These are phyloP conservation scores for Phytophthora ramorum DNA, from an alignment of 352 stramenopile genomes.

Conservation along the genomic window DNA sequence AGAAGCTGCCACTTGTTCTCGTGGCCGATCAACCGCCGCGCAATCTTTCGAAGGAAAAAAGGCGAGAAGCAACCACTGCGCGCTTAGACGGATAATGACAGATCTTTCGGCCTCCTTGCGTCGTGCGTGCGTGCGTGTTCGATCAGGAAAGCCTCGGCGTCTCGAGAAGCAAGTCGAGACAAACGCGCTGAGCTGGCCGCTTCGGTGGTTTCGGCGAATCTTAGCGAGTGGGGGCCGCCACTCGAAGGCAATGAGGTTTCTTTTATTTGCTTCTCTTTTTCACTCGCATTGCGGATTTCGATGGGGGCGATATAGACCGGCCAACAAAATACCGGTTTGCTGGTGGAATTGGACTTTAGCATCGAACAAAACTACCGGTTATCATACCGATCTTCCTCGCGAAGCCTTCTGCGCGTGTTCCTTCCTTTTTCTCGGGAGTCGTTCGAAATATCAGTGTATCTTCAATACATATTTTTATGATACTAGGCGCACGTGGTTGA, in stretches of 20 bases:
- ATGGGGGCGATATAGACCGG: neutral
- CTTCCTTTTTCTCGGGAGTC: slow-evolving; percentile 17
- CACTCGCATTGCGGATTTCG: slow-evolving; percentile 17
- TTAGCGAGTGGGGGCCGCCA: slow-evolving; percentile 34
- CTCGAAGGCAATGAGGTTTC: slow-evolving; percentile 17
- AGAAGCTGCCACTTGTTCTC: slow-evolving; percentile 5
- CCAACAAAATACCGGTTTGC: no score
- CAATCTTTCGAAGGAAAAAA: slow-evolving; percentile 34
- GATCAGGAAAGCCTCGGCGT: slow-evolving; percentile 22
- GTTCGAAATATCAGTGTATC: slow-evolving; percentile 34
- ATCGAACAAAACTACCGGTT: no score
- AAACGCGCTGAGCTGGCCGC: slow-evolving; percentile 3
- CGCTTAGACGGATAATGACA: slow-evolving; percentile 12
- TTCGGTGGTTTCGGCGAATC: slow-evolving; percentile 36
- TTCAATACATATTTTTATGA: slow-evolving; percentile 7
- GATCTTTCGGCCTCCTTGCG: no score
- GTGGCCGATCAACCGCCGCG: slow-evolving; percentile 6
- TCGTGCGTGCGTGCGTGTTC: slow-evolving; percentile 12
- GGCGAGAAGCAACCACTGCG: slow-evolving; percentile 6
- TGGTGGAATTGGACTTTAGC: no score
- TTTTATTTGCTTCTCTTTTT: slow-evolving; percentile 40
- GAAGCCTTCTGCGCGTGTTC: slow-evolving; percentile 12
- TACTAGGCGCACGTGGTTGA: no score
- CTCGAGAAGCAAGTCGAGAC: neutral
- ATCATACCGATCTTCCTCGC: neutral